Evolutionary conservation across 192 early-diverging fungal genomes (phyloP).

Genomic region (Cladochytrium replicatum): DNA sequence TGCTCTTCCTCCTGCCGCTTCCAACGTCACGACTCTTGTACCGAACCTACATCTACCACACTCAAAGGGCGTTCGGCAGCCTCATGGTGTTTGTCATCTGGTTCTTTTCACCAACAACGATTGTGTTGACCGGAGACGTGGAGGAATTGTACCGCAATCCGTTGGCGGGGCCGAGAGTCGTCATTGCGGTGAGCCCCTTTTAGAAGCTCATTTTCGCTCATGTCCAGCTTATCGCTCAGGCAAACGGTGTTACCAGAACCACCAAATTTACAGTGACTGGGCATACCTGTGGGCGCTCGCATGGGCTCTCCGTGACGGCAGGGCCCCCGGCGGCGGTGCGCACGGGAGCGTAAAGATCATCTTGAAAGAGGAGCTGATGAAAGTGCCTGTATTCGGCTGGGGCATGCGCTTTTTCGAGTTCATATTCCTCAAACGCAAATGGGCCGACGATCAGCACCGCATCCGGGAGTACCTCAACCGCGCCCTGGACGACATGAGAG

Average conservation of each 20-base stretch:
- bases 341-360: conserved; percentile 87
- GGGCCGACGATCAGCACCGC: conserved; percentile 60
- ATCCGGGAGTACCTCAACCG: conserved; percentile 36
- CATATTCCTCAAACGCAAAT: conserved; percentile 85
- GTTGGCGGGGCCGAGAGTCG: conserved; percentile 9
- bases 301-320: conserved; percentile 8
- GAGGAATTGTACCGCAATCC: conserved; percentile 9
- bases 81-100: conserved; percentile 21
- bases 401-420: conserved; percentile 88
- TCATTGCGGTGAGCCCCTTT: conserved; percentile 42
- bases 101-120: conserved; percentile 22
- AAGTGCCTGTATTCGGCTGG: conserved; percentile 76
- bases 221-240: conserved; percentile 22
- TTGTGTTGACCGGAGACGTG: conserved; percentile 34
- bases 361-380: conserved; percentile 69
- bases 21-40: conserved; percentile 20
- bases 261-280: conserved; percentile 56
- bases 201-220: conserved; percentile 31
- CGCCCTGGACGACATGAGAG: conserved; percentile 11
- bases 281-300: conserved; percentile 49
- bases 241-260: conserved; percentile 2
- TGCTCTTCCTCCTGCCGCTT: conserved; percentile 10
- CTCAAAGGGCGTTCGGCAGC: conserved; percentile 25
- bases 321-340: conserved; percentile 54
- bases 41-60: conserved; percentile 22